Evolutionary conservation across 805 yeast species (phyloP), one percentile per base, ranked within the genome.

Genomic region (Scheffersomyces lignosus): DNA sequence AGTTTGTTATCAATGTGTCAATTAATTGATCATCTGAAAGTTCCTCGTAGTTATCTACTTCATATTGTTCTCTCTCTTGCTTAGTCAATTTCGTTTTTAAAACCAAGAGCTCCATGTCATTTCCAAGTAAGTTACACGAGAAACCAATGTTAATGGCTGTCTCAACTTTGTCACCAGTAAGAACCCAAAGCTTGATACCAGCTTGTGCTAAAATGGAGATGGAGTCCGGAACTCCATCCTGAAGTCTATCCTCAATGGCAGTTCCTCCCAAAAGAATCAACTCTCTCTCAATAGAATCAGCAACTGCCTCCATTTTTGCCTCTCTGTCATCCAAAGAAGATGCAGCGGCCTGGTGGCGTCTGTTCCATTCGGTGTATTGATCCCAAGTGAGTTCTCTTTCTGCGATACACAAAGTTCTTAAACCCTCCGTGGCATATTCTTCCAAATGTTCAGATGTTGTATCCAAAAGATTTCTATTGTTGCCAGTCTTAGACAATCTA

Each of bases 121-220:
- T 79, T 33, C 77, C 79, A 34, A 85, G 65, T 48, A 85, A 66
- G 44, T 84, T 83, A 62, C 91, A 85, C 12, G 87, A 80, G 53
- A 81, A 85, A 1, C 91, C 93, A 58, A 85, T 85, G 55, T 83
- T 82, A 55, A 85, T 85, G 3, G 93, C 93, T 7, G 93, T 85
- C 60, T 85, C 93, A 34, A 85, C 79, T 56, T 81, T 79, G 60
- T 85, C 93, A 45, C 93, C 93, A 7, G 93, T 85, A 20, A 85
- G 68, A 36, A 85, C 90, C 93, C 93, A 85, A 33, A 85, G 65
- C 57, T 85, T 85, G 50, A 85, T 80, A 33, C 93, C 93, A 0
- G 90, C 91, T 32, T 73, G 65, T 4, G 80, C 77, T 34, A 85
- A 67, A 27, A 79, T 56, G 12, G 82, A 75, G 48, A 85, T 85